Evolutionary conservation across 495 filamentous ascomycete genomes (phyloP).

Genomic region (Penicillium lividum): DNA sequence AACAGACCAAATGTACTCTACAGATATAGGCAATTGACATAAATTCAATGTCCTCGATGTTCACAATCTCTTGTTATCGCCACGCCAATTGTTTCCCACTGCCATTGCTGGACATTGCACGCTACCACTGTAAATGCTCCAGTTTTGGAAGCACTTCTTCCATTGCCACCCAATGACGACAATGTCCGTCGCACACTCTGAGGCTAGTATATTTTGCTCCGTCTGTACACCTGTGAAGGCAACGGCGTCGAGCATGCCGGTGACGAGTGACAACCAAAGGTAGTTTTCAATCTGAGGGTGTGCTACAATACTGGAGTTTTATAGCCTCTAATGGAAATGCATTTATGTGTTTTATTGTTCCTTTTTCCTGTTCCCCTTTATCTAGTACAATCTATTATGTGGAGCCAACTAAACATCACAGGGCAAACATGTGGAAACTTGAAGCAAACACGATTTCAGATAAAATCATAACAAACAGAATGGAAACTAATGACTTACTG

Average conservation of each 20-base stretch:
- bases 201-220: conserved; percentile 33
- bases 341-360: too few species aligned
- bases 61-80: neutral
- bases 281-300: conserved; percentile 43
- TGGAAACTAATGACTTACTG: too few species aligned
- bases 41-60: neutral
- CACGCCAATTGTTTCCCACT: neutral
- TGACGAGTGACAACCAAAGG: conserved; percentile 40
- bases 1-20: neutral
- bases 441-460: too few species aligned
- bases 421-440: too few species aligned
- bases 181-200: conserved; percentile 30
- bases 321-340: neutral
- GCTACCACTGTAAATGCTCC: neutral
- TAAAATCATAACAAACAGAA: too few species aligned
- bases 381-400: neutral
- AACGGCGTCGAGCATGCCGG: conserved; percentile 38
- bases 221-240: conserved; percentile 32
- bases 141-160: neutral
- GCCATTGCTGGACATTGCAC: neutral
- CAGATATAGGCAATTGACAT: neutral
- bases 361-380: neutral
- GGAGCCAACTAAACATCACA: neutral
- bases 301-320: neutral
- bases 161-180: conserved; percentile 34